Base-by-base conservation (phyloP, 1,284 basidiomycete genomes). In the Ganoderma leucocontextum region DNA sequence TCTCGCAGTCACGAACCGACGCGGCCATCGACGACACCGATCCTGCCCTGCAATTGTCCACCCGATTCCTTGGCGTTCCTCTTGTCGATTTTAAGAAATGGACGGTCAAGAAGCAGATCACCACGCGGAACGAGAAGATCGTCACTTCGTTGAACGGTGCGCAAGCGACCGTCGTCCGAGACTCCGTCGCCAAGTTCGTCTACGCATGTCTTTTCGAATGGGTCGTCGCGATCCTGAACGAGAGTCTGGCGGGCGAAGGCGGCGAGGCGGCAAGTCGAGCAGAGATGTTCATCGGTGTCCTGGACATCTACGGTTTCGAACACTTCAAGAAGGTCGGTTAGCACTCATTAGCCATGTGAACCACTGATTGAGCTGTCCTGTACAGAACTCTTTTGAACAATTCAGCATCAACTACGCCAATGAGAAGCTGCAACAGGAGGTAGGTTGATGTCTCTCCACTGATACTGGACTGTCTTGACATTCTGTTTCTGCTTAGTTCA, bases 371-470 rank as follows among this genome's bases (percentile, higher is more conserved):
- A 70, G 49, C n/a, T 44, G 15, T 33, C 2, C 17, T 62, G 57
- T 58, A 33, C 73, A 93, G 92, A 98, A 98, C 82, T 98, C 96
- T 12, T 99, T 99, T 78, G 98, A 99, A 81, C 98, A 99, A 83
- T 99, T 99, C 83, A 98, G 97, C 81, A 99, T 99, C 85, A 99
- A 99, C 80, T 99, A 99, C 80, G 98, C 98, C 58, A 99, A 99
- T 77, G 98, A 99, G 82, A 99, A 99, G 80, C 81, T 98, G 41
- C 96, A 98, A 75, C 96, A 98, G 80, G 95, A 97, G 88, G 95
- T 94, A 74, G 44, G 80, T 72, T 9, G 17, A 17, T 9, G n/a
- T 9, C 12, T 41, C 25, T n/a, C 17, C 41, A 22, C 59, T 49
- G 15, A 41, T 39, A 38, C 47, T 36, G 47, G 25, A 2, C 42